Evolutionary conservation across 768 basidiomycete species (phyloP).

Genomic region (Sarcodon aspratus): DNA sequence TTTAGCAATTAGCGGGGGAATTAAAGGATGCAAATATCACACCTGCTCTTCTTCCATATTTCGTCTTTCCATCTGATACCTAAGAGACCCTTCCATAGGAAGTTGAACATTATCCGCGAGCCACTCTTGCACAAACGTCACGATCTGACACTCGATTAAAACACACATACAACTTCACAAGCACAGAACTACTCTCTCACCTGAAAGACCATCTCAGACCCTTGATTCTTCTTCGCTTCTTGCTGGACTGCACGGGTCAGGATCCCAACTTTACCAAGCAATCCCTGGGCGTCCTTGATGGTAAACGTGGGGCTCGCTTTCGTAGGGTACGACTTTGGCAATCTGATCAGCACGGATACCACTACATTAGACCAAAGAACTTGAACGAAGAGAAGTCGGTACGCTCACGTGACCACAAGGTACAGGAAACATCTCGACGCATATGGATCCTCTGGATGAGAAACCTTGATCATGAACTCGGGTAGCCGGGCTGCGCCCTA

Average conservation of each 20-base stretch:
- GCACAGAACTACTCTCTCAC: slow-evolving; percentile 23
- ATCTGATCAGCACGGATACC: slow-evolving; percentile 26
- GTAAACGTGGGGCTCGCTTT: slow-evolving; percentile 59
- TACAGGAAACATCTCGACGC: slow-evolving; percentile 50
- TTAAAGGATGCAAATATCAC: slow-evolving; percentile 10
- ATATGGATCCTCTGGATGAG: slow-evolving; percentile 48
- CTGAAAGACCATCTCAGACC: slow-evolving; percentile 73
- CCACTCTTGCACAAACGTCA: slow-evolving; percentile 64
- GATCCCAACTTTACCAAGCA: slow-evolving; percentile 40
- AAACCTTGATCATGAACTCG: slow-evolving; percentile 67
- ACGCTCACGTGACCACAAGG: slow-evolving; percentile 55
- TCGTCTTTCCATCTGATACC: slow-evolving; percentile 67
- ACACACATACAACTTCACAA: background rate
- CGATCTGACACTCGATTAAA: slow-evolving; percentile 33
- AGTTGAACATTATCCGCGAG: slow-evolving; percentile 44
- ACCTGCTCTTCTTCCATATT: slow-evolving; percentile 63
- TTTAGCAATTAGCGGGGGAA: background rate
- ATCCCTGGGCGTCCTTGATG: slow-evolving; percentile 50
- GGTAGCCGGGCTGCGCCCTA: slow-evolving; percentile 60
- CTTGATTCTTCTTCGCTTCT: slow-evolving; percentile 54
- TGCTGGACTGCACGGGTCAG: slow-evolving; percentile 49
- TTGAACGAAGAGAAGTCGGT: background rate
- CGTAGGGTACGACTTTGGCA: slow-evolving; percentile 76
- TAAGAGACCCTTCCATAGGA: slow-evolving; percentile 61
- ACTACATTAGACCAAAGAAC: background rate